Evolutionary conservation across 768 basidiomycete species (phyloP).

Genomic region (Termitomyces sp.): DNA sequence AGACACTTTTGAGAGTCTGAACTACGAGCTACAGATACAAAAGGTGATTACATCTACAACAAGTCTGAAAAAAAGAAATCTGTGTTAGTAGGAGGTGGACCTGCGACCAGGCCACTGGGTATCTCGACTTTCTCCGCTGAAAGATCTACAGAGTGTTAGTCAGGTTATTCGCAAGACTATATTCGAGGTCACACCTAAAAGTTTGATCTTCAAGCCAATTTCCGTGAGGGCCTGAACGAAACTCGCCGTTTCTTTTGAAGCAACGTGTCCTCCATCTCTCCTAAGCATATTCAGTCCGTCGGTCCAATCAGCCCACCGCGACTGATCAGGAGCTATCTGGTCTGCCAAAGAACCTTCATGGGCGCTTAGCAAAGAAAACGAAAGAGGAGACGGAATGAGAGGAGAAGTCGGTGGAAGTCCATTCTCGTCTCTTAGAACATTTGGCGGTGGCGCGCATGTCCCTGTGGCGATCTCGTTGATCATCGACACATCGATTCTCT

Average conservation of each 20-base stretch:
- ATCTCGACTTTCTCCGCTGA: slow-evolving; percentile 90
- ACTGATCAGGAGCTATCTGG: slow-evolving; percentile 73
- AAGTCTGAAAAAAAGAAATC: slow-evolving; percentile 87
- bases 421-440: slow-evolving; percentile 57
- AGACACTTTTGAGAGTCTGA: background rate
- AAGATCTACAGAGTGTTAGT: slow-evolving; percentile 53
- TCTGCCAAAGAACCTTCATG: slow-evolving; percentile 75
- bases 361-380: slow-evolving; percentile 73
- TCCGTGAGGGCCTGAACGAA: slow-evolving; percentile 88
- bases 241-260: slow-evolving; percentile 81
- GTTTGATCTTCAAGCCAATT: slow-evolving; percentile 88
- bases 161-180: background rate
- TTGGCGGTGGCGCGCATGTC: slow-evolving; percentile 69
- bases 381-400: slow-evolving; percentile 62
- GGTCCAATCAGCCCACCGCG: slow-evolving; percentile 91
- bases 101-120: slow-evolving; percentile 74
- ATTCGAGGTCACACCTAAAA: slow-evolving; percentile 57
- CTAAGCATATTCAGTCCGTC: slow-evolving; percentile 89
- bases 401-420: slow-evolving; percentile 55
- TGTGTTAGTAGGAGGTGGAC: slow-evolving; percentile 73
- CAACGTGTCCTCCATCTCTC: slow-evolving; percentile 77
- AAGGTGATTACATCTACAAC: slow-evolving; percentile 24
- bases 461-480: slow-evolving; percentile 81
- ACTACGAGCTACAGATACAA: background rate
- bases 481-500: slow-evolving; percentile 76